Conservation (phyloP, 768 basidiomycete genomes). For the Serendipita indica region DNA sequence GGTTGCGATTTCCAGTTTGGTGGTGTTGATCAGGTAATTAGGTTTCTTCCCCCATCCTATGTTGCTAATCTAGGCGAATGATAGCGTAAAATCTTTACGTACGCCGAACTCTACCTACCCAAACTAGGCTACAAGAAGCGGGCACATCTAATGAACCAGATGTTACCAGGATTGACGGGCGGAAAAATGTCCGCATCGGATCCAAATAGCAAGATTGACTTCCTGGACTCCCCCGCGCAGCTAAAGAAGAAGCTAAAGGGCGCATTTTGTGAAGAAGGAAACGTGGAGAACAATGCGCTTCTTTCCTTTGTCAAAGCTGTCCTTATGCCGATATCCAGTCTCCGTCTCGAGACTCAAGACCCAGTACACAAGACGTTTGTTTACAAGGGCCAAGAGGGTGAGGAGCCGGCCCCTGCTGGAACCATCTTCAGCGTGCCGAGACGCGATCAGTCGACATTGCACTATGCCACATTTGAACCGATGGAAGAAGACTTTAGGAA, state of each 20-base stretch:
- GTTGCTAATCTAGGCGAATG: background rate
- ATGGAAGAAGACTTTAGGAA: slow-evolving; percentile 60
- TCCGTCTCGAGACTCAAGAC: slow-evolving; percentile 44
- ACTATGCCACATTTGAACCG: slow-evolving; percentile 52
- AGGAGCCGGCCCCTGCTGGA: slow-evolving; percentile 51
- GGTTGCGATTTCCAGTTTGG: slow-evolving; percentile 96
- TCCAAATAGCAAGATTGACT: slow-evolving; percentile 95
- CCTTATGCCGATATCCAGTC: slow-evolving; percentile 70
- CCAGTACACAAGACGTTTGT: slow-evolving; percentile 27
- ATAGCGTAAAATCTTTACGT: slow-evolving; percentile 96
- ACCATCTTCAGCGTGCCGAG: slow-evolving; percentile 68
- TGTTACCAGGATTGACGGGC: slow-evolving; percentile 90
- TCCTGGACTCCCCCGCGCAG: slow-evolving; percentile 72
- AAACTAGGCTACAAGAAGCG: slow-evolving; percentile 85
- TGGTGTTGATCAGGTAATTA: slow-evolving; percentile 81
- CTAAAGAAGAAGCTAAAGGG: slow-evolving; percentile 80
- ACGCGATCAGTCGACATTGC: slow-evolving; percentile 56
- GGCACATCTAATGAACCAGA: slow-evolving; percentile 93
- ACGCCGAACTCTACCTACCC: slow-evolving; percentile 91
- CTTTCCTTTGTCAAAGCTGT: slow-evolving; percentile 75
- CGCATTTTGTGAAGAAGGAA: slow-evolving; percentile 92
- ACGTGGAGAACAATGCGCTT: slow-evolving; percentile 73
- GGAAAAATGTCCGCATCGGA: slow-evolving; percentile 99
- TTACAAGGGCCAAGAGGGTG: slow-evolving; percentile 29
- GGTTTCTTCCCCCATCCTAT: background rate